Base-by-base conservation (phyloP, 768 basidiomycete genomes). In the Boletus sp. region DNA sequence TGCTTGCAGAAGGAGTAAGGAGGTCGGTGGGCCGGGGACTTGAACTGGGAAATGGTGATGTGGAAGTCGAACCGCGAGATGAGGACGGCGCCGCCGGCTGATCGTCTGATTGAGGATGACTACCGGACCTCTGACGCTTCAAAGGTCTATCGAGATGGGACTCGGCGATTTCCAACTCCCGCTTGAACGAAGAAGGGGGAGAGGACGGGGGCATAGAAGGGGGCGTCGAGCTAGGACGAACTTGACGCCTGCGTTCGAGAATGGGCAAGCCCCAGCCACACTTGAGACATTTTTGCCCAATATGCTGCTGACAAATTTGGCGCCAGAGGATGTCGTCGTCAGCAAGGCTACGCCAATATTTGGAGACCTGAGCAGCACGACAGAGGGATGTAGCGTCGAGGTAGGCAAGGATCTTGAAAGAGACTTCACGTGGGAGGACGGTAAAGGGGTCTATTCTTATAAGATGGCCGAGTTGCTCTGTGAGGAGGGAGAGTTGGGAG, bases 211-310 rank as follows among this genome's bases (percentile, higher is more conserved):
- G 70, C 8, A 69, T 63, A 54, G 73, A 75, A 17, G 77, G 77
- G 15, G 78, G 77, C 15, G 63, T 63, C 7, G 75, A 77, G n/a
- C 66, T 64, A 8, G 75, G 66, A 45, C 77, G 77, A 58, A 77
- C 74, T 28, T 73, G 60, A 28, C 86, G 80, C 60, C 83, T 84
- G 67, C 84, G 87, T 71, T 96, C 92, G 20, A 99, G 78, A 36
- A 97, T 79, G 15, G 97, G 97, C 45, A 99, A 77, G 17, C 94
- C 95, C 95, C 96, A 98, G 3, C 97, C 97, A 64, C 97, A 98
- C 72, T 96, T 97, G 64, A 82, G 84, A 66, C 97, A 99, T 67
- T 94, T 96, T 66, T 94, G 87, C 18, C 96, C 96, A 54, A 99
- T 98, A 60, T 99, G 97, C 70, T 99, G 97, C 68, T 96, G 93